Conservation (phyloP, 2,329 filamentous ascomycete genomes). For the Moelleriella libera region DNA sequence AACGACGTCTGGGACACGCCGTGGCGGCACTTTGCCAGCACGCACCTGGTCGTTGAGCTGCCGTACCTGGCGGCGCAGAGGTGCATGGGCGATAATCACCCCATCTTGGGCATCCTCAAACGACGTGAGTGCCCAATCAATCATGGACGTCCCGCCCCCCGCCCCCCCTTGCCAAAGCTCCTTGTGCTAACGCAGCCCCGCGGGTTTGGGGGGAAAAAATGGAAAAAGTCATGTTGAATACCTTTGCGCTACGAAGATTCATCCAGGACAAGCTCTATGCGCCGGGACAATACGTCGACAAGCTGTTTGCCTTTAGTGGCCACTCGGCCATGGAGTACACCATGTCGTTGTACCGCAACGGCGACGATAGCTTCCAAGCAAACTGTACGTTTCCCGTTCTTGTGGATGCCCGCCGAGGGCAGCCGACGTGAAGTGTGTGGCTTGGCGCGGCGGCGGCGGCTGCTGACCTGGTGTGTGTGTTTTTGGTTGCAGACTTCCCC, state of each 20-base stretch:
- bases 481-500: slow-evolving; percentile 25
- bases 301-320: neutral
- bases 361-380: neutral
- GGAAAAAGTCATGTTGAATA: slow-evolving; percentile 1
- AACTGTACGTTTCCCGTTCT: slow-evolving; percentile 1
- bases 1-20: slow-evolving; percentile 32
- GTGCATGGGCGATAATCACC: slow-evolving; percentile 30
- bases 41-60: slow-evolving; percentile 27
- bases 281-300: neutral
- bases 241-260: slow-evolving; percentile 1
- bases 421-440: too few relatives aligned
- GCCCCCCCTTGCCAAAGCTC: too few relatives aligned
- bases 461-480: slow-evolving; percentile 8
- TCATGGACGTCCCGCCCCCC: too few relatives aligned
- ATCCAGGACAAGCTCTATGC: neutral
- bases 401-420: too few relatives aligned
- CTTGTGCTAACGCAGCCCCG: too few relatives aligned
- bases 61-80: slow-evolving; percentile 28
- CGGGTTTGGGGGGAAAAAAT: too few relatives aligned
- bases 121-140: too few relatives aligned
- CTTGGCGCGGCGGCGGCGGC: too few relatives aligned
- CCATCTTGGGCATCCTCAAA: slow-evolving; percentile 23
- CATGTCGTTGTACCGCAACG: neutral
- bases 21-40: slow-evolving; percentile 26
- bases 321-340: neutral